Conservation (phyloP, 768 basidiomycete species). For the Tephrocybe sp. region DNA sequence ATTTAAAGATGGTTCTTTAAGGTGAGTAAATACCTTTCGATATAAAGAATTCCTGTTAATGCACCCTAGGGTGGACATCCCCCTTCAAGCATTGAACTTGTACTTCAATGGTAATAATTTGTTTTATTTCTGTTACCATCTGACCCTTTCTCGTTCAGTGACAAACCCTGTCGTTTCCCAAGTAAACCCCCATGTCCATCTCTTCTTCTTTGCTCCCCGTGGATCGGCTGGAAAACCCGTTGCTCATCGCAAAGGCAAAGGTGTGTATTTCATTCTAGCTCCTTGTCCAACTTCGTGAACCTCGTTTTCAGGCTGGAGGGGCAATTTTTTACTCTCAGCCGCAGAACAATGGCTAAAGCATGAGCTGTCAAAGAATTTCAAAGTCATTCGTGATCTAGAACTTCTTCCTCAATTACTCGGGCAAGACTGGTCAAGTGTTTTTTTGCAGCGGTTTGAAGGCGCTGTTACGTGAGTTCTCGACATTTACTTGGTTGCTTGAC, state of each 20-base stretch:
- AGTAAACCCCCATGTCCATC: constrained; percentile 87
- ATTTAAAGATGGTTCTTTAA: constrained; percentile 90
- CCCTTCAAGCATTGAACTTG: constrained; percentile 82
- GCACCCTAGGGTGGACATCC: constrained; percentile 93
- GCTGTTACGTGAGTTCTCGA: constrained; percentile 68
- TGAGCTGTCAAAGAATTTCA: constrained; percentile 96
- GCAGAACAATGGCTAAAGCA: constrained; percentile 94
- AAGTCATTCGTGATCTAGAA: constrained; percentile 95
- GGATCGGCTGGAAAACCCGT: constrained; percentile 92
- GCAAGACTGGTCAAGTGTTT: constrained; percentile 95
- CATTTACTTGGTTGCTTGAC: too few species aligned
- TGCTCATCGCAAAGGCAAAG: constrained; percentile 91
- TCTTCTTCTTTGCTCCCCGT: constrained; percentile 92
- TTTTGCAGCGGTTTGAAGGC: constrained; percentile 91
- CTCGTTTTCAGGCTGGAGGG: constrained; percentile 75
- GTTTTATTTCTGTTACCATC: neutral
- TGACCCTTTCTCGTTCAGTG: constrained; percentile 40
- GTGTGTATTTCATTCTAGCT: constrained; percentile 26
- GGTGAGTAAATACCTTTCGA: constrained; percentile 39
- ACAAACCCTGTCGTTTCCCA: constrained; percentile 93
- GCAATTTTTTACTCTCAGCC: constrained; percentile 89
- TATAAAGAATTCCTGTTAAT: neutral
- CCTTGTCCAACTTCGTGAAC: neutral
- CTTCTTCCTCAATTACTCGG: constrained; percentile 90
- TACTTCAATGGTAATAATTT: constrained; percentile 71